A percentile compares a stretch with the other conserved stretches of the same genome.
These are phyloP conservation scores for Thermoascus crustaceus DNA, from an alignment of 2,329 filamentous ascomycete genomes.

Conservation along the genomic window DNA sequence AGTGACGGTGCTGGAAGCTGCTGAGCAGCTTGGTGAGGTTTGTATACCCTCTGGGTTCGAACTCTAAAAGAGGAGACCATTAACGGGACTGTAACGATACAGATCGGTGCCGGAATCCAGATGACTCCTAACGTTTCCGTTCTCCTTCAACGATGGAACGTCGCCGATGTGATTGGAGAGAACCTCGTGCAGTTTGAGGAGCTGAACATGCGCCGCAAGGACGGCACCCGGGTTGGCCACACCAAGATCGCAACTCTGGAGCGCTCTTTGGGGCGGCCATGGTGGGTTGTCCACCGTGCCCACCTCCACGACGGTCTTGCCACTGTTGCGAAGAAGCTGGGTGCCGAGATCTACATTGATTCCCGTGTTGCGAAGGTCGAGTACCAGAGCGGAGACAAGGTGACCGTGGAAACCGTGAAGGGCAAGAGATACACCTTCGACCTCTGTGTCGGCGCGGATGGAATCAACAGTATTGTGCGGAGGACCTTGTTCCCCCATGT, in stretches of 20 bases:
- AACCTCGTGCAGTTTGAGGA: slow-evolving; percentile 35
- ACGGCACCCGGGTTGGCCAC: slow-evolving; percentile 32
- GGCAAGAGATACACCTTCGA: slow-evolving; percentile 24
- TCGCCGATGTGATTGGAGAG: slow-evolving; percentile 33
- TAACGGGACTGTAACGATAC: not conserved
- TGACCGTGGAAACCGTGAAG: slow-evolving; percentile 22
- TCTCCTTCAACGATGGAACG: slow-evolving; percentile 33
- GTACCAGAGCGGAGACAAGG: slow-evolving; percentile 17
- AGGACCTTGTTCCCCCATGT: slow-evolving; percentile 35
- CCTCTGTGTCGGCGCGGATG: slow-evolving; percentile 36
- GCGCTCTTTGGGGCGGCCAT: slow-evolving; percentile 26
- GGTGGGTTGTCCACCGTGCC: slow-evolving; percentile 43
- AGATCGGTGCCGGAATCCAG: slow-evolving; percentile 31
- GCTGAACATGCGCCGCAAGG: slow-evolving; percentile 32
- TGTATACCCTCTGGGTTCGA: slow-evolving; percentile 4
- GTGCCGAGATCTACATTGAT: slow-evolving; percentile 31
- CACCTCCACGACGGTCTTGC: slow-evolving; percentile 40
- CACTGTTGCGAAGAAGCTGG: slow-evolving; percentile 30
- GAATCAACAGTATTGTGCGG: slow-evolving; percentile 33
- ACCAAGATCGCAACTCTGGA: slow-evolving; percentile 28
- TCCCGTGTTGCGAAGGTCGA: slow-evolving; percentile 29
- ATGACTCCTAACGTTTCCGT: slow-evolving; percentile 36
- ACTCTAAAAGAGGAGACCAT: not conserved
- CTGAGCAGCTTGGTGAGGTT: slow-evolving; percentile 35
- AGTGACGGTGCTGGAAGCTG: slow-evolving; percentile 37